Evolutionary conservation across 768 basidiomycete genomes (phyloP).

Genomic region (Hirschioporus abietinus): DNA sequence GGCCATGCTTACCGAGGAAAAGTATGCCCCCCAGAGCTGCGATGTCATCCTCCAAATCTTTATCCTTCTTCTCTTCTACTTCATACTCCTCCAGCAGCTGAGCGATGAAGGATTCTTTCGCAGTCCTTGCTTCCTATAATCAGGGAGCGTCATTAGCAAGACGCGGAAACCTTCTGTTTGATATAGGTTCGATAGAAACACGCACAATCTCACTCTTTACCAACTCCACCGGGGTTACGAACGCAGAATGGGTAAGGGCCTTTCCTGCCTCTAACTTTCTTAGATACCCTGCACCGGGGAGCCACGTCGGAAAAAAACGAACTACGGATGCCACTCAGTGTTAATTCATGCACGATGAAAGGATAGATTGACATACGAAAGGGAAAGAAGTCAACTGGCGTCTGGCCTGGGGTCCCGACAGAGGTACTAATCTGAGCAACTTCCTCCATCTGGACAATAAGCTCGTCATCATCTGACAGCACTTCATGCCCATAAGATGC

Average conservation of each 20-base stretch:
- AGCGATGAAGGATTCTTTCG: not conserved
- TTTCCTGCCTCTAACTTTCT: not conserved
- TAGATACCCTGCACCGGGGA: not conserved
- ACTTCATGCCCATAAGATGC: not conserved
- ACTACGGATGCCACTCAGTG: not conserved
- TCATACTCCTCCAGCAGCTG: not conserved
- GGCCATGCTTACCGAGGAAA: not conserved
- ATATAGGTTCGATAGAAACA: not conserved
- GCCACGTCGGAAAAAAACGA: not conserved
- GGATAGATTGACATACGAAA: not conserved
- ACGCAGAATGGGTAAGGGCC: slow-evolving; percentile 19
- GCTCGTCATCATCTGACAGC: not conserved
- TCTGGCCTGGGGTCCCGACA: not conserved
- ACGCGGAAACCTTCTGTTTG: not conserved
- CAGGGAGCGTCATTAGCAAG: too few species aligned
- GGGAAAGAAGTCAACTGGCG: not conserved
- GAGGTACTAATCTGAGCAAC: not conserved
- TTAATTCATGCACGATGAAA: not conserved
- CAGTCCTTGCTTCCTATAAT: not conserved
- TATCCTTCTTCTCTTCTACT: not conserved
- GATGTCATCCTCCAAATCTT: not conserved
- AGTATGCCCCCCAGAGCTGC: not conserved
- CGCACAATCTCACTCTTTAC: slow-evolving; percentile 26
- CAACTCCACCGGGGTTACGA: slow-evolving; percentile 36
- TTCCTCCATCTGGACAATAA: not conserved